Conservation (phyloP, 441 rosid genomes). For the Populus hybrid region DNA sequence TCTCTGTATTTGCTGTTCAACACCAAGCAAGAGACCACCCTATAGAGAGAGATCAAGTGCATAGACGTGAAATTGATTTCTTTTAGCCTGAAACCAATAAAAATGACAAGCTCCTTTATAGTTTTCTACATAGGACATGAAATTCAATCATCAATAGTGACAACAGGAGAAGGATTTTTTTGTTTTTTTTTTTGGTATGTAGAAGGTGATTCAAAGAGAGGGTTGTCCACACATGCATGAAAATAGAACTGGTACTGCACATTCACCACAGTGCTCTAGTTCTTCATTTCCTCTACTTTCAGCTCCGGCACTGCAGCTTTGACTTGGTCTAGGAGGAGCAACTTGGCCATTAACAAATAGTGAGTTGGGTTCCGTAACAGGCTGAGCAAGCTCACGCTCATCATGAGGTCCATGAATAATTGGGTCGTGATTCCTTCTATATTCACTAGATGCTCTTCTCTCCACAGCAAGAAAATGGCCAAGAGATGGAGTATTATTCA, state of each 20-base stretch:
- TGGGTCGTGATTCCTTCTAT: constrained; percentile 30
- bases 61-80: neutral
- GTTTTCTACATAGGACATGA: constrained; percentile 1
- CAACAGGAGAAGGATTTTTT: neutral
- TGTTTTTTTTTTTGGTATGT: neutral
- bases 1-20: neutral
- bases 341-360: constrained; percentile 43
- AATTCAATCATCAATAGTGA: constrained; percentile 15
- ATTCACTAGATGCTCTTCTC: constrained; percentile 41
- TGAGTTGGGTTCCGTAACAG: constrained; percentile 30
- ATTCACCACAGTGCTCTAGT: constrained; percentile 14
- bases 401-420: constrained; percentile 30
- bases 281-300: constrained; percentile 19
- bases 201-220: constrained; percentile 7
- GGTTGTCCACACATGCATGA: constrained; percentile 42
- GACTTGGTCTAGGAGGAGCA: constrained; percentile 41
- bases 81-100: neutral
- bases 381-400: constrained; percentile 31
- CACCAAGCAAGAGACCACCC: neutral
- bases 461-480: constrained; percentile 55
- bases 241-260: constrained; percentile 29
- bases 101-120: neutral
- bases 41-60: neutral
- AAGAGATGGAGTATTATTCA: constrained; percentile 39
- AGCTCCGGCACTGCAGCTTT: constrained; percentile 14